Evolutionary conservation across 495 filamentous ascomycete genomes (phyloP).

Genomic region (Cercophora samala): DNA sequence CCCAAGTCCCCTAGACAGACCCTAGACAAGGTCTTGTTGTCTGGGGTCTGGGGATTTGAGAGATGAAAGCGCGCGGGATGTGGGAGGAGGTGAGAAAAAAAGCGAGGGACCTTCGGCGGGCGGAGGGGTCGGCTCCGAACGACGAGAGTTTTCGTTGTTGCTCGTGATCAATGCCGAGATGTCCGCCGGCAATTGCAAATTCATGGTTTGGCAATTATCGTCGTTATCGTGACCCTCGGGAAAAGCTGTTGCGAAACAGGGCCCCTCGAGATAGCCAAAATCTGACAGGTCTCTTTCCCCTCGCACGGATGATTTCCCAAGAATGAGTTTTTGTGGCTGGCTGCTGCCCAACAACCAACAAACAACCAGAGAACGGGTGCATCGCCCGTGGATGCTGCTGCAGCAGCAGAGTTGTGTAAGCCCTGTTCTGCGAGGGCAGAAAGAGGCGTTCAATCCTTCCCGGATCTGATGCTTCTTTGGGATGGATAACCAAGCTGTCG

Average conservation of each 20-base stretch:
- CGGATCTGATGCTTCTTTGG: neutral
- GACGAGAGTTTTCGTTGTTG: too few species aligned
- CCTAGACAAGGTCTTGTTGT: neutral
- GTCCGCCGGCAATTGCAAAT: neutral
- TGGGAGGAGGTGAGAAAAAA: too few species aligned
- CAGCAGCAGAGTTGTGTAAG: neutral
- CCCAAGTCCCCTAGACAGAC: neutral
- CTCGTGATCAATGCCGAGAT: neutral
- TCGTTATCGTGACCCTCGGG: neutral
- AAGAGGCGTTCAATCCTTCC: neutral
- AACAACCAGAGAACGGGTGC: neutral
- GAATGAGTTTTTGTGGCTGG: neutral
- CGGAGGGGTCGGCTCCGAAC: too few species aligned
- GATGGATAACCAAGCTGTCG: neutral
- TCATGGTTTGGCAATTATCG: neutral
- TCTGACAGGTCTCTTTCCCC: neutral
- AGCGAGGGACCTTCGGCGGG: too few species aligned
- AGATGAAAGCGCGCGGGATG: neutral
- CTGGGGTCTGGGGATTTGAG: neutral
- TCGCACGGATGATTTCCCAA: neutral
- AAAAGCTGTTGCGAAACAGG: neutral
- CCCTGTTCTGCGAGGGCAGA: neutral
- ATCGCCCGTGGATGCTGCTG: neutral
- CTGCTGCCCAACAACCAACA: neutral
- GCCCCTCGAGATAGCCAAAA: neutral